Evolutionary conservation across 495 filamentous ascomycete species (phyloP), one percentile per base, ranked within the genome.

Genomic region (Rostrohypoxylon terebratum): DNA sequence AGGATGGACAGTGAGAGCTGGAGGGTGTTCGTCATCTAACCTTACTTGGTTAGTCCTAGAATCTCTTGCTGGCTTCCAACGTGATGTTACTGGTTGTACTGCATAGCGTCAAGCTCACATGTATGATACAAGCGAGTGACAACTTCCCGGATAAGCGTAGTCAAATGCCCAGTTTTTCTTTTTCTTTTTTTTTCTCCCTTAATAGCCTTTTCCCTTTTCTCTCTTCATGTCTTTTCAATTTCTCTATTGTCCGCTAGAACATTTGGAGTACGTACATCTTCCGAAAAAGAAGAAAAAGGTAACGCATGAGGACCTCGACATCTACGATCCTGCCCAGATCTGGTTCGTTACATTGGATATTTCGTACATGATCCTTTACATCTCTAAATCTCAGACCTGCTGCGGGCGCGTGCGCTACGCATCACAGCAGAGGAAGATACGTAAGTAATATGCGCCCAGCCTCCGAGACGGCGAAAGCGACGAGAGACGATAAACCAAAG

Each of bases 101-200:
- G 58, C 70, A 68, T 73, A 65, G 36, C 60, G 47, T 68, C 54
- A 68, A 68, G 64, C 36, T 28, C 51, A 61, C 38, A 63, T 34
- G 33, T 70, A 70, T 50, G 51, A 40, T 61, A 66, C 21, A 53
- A 57, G 57, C 55, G 36, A 45, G 21, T 40, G 28, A 48, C 47
- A 68, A 73, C 60, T 73, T 59, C 65, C 70, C 36, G 21, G 65
- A 67, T 68, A 51, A 64, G 70, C 58, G 50, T 73, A 68, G 65
- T 28, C 11, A 18, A 50, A n/a, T 68, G 42, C 59, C 47, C 31
- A 3, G 14, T 45, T 73, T 68, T 55, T 59, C 9, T 6, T n/a
- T 47, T 20, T 36, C 21, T n/a, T 20, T 21, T n/a, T 42, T 8
- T 8, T n/a, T n/a, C n/a, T n/a, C n/a, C n/a, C n/a, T n/a, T n/a